Evolutionary conservation across 805 yeast species (phyloP).

Genomic region (Candida vaughaniae): DNA sequence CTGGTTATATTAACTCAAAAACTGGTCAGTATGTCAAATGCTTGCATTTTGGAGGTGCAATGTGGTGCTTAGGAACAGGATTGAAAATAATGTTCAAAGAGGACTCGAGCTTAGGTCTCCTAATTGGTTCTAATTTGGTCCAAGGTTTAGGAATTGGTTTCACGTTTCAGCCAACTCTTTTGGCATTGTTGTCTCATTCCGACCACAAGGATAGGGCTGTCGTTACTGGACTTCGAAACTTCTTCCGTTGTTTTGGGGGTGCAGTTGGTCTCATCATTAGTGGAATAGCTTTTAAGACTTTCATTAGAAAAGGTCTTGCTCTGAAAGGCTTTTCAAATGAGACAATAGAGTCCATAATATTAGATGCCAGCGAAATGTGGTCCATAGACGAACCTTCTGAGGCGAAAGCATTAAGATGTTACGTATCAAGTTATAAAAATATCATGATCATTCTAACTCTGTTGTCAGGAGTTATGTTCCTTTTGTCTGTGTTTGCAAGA

Average conservation of each 20-base stretch:
- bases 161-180: conserved; percentile 56
- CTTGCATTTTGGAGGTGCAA: conserved; percentile 40
- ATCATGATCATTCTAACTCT: conserved; percentile 11
- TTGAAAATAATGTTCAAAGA: conserved; percentile 32
- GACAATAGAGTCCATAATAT: background rate
- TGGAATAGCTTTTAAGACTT: conserved; percentile 8
- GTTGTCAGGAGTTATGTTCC: conserved; percentile 12
- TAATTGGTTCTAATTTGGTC: conserved; percentile 19
- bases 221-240: conserved; percentile 33
- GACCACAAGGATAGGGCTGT: conserved; percentile 31
- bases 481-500: conserved; percentile 7
- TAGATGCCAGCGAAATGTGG: background rate
- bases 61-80: conserved; percentile 45
- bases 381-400: background rate
- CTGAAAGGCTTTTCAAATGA: background rate
- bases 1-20: conserved; percentile 46
- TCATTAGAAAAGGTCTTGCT: conserved; percentile 1
- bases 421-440: conserved; percentile 5
- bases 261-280: conserved; percentile 31
- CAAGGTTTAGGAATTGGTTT: conserved; percentile 45
- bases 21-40: conserved; percentile 44
- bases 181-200: conserved; percentile 51
- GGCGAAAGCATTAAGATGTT: background rate
- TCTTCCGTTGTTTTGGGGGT: conserved; percentile 36
- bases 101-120: conserved; percentile 28